These are phyloP conservation scores for Erysimum pusillum DNA, from an alignment of 441 rosid species.

Conservation along the genomic window DNA sequence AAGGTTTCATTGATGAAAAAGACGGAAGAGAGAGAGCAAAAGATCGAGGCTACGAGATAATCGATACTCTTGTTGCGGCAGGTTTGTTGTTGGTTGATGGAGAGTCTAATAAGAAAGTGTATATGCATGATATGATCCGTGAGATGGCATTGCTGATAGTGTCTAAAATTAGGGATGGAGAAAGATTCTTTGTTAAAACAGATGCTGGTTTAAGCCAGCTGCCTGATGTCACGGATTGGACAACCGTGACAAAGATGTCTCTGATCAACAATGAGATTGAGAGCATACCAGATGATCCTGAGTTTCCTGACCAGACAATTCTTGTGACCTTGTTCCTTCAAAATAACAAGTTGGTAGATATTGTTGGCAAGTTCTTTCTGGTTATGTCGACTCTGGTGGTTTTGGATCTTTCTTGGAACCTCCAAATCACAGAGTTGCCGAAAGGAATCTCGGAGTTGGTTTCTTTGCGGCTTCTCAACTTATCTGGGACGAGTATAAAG, in stretches of 20 bases:
- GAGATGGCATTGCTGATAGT: slow-evolving; percentile 53
- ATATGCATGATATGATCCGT: slow-evolving; percentile 53
- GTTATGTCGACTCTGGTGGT: slow-evolving; percentile 42
- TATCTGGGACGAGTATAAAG: slow-evolving; percentile 17
- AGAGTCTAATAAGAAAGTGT: slow-evolving; percentile 9
- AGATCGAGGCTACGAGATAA: slow-evolving; percentile 10
- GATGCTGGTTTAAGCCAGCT: slow-evolving; percentile 26
- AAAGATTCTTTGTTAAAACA: slow-evolving; percentile 29
- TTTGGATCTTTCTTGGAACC: slow-evolving; percentile 41
- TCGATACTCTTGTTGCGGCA: slow-evolving; percentile 13
- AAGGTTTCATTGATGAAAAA: slow-evolving; percentile 3
- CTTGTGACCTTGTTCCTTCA: slow-evolving; percentile 48
- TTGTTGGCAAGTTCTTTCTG: slow-evolving; percentile 28
- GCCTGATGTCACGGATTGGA: slow-evolving; percentile 34
- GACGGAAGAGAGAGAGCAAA: slow-evolving; percentile 7
- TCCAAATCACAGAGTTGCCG: neutral
- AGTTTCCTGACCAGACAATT: slow-evolving; percentile 7
- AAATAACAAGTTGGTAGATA: slow-evolving; percentile 20
- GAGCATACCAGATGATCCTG: slow-evolving; percentile 14
- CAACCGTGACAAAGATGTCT: slow-evolving; percentile 43
- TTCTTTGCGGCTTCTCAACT: slow-evolving; percentile 32
- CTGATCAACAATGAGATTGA: slow-evolving; percentile 45
- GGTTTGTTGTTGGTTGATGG: slow-evolving; percentile 24
- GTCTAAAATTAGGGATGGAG: neutral
- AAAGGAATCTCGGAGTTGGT: slow-evolving; percentile 9